Evolutionary conservation across 306 rosid species (phyloP).

Genomic region (Castanospermum australe): DNA sequence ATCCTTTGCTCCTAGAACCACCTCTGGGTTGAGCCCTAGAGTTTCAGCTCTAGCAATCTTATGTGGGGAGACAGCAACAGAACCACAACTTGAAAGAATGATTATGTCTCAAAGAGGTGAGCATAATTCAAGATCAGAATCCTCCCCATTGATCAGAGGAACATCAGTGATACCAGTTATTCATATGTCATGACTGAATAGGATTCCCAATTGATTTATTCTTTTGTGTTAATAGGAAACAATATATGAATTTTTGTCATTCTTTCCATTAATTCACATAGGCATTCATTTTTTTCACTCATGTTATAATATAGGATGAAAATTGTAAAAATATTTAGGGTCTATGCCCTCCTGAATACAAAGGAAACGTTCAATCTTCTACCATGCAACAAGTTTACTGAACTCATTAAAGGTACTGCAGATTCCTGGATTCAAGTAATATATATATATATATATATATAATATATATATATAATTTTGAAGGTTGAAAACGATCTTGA

Average conservation of each 20-base stretch:
- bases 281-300: conserved; percentile 39
- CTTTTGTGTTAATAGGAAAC: conserved; percentile 58
- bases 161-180: conserved; percentile 40
- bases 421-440: conserved; percentile 6
- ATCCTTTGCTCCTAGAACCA: conserved; percentile 36
- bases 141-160: conserved; percentile 52
- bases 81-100: conserved; percentile 3
- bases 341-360: conserved; percentile 36
- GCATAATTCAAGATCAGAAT: conserved; percentile 34
- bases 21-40: conserved; percentile 36
- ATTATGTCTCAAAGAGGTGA: conserved; percentile 23
- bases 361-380: conserved; percentile 26
- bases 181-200: conserved; percentile 32
- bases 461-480: too few species aligned
- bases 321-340: conserved; percentile 47
- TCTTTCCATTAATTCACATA: conserved; percentile 44
- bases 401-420: conserved; percentile 9
- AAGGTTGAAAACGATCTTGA: neutral
- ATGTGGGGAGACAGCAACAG: conserved; percentile 29
- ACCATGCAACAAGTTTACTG: neutral
- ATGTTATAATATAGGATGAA: conserved; percentile 39
- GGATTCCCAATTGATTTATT: conserved; percentile 46
- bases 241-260: conserved; percentile 42
- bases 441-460: neutral
- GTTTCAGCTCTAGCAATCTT: conserved; percentile 28